Percentiles rank a stretch among this genome's conserved stretches.
phyloP scores from a whole-genome alignment of 805 yeast genomes.

The Kodamaea jinghongensis region DNA sequence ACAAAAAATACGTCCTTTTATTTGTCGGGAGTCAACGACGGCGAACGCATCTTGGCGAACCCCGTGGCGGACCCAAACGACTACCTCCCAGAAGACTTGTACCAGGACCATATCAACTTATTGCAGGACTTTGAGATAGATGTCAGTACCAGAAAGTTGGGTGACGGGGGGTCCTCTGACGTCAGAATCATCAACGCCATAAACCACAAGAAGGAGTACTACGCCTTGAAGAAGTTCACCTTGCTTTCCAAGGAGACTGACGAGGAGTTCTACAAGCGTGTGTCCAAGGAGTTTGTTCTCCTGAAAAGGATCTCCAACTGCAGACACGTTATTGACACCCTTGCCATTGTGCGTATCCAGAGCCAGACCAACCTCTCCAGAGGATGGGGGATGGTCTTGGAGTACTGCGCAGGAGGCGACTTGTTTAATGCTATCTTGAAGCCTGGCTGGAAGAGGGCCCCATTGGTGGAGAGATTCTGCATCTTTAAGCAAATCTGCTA shows the following conservation, averaged over 20 bases:
- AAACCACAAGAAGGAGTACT: conserved; percentile 43
- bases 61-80: conserved; percentile 69
- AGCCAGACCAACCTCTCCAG: conserved; percentile 52
- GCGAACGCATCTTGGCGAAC: conserved; percentile 50
- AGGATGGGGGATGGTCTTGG: conserved; percentile 78
- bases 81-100: conserved; percentile 52
- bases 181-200: conserved; percentile 47
- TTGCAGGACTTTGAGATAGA: conserved; percentile 54
- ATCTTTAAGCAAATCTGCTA: conserved; percentile 64
- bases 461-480: conserved; percentile 56
- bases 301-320: conserved; percentile 53
- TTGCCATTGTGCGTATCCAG: conserved; percentile 55
- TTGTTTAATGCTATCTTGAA: conserved; percentile 52
- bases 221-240: conserved; percentile 65
- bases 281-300: conserved; percentile 61
- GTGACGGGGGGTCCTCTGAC: conserved; percentile 71
- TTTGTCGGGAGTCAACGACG: conserved; percentile 33
- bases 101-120: conserved; percentile 47
- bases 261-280: conserved; percentile 61
- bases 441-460: conserved; percentile 57
- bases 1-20: conserved; percentile 22
- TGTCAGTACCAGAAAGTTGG: conserved; percentile 45
- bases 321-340: conserved; percentile 58
- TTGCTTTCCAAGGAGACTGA: conserved; percentile 61
- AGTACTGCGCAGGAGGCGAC: conserved; percentile 61